Evolutionary conservation across 2,329 filamentous ascomycete species (phyloP).

Genomic region (Aspergillus versicolor): DNA sequence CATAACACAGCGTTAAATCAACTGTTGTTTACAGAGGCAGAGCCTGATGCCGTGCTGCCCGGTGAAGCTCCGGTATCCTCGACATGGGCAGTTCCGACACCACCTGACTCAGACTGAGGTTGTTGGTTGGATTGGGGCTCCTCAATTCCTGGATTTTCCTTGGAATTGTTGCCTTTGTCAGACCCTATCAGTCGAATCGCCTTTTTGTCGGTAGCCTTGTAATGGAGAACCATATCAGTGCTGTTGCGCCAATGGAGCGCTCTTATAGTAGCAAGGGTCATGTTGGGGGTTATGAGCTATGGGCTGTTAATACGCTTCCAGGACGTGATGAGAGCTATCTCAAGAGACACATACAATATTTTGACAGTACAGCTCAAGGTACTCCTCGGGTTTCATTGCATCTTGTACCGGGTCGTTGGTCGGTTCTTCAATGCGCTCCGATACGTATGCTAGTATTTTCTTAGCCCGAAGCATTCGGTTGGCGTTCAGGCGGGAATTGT

Average conservation of each 20-base stretch:
- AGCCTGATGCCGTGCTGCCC: constrained; percentile 29
- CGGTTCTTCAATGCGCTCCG: constrained; percentile 79
- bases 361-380: constrained; percentile 92
- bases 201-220: constrained; percentile 88
- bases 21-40: constrained; percentile 20
- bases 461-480: constrained; percentile 95
- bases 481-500: constrained; percentile 88
- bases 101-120: constrained; percentile 6
- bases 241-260: constrained; percentile 92
- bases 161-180: constrained; percentile 18
- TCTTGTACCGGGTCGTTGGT: constrained; percentile 59
- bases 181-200: constrained; percentile 33
- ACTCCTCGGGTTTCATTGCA: constrained; percentile 78
- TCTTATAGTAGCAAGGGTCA: constrained; percentile 91
- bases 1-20: neutral
- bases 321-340: neutral
- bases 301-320: constrained; percentile 4
- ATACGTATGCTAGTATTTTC: constrained; percentile 90
- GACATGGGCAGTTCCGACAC: constrained; percentile 17
- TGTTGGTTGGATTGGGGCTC: constrained; percentile 12
- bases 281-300: constrained; percentile 65
- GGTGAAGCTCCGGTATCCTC: constrained; percentile 23
- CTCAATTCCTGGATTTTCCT: neutral
- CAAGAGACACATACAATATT: constrained; percentile 65
- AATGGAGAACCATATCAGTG: constrained; percentile 87